Evolutionary conservation across 768 basidiomycete species (phyloP).

Genomic region (Pholiota conissans): DNA sequence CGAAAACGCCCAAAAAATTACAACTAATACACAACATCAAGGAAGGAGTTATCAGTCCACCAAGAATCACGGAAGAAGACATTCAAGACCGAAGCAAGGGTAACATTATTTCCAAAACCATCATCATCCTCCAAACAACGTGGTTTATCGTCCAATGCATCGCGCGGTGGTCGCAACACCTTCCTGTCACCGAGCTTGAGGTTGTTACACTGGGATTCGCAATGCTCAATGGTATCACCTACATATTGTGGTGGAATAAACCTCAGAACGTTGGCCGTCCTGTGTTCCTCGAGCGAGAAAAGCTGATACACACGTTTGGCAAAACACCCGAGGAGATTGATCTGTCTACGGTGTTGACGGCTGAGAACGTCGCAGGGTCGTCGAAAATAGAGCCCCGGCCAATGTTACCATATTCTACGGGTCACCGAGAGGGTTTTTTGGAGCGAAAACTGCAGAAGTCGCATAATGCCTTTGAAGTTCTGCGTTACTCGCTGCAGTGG

Average conservation of each 20-base stretch:
- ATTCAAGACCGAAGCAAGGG: constrained; percentile 31
- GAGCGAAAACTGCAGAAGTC: too few species aligned
- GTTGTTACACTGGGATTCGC: constrained; percentile 34
- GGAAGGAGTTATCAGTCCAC: constrained; percentile 13
- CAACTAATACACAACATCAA: neutral
- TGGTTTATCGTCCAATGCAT: constrained; percentile 36
- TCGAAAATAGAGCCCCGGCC: neutral
- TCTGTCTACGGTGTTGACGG: too few species aligned
- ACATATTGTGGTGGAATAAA: neutral
- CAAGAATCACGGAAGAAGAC: constrained; percentile 18
- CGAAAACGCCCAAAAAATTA: too few species aligned
- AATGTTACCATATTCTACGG: too few species aligned
- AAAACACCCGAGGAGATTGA: too few species aligned
- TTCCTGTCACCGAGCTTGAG: constrained; percentile 35
- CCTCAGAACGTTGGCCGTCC: neutral
- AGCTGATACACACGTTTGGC: neutral
- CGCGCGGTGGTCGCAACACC: constrained; percentile 18
- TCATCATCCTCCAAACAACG: constrained; percentile 30
- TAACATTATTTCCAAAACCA: constrained; percentile 30
- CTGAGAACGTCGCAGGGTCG: too few species aligned
- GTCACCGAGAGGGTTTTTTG: too few species aligned
- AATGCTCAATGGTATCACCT: neutral
- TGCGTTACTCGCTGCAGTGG: too few species aligned
- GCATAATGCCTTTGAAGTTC: too few species aligned
- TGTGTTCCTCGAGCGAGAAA: neutral